Conservation (phyloP, 179 eudicot genomes). For the Carnegiea gigantea region DNA sequence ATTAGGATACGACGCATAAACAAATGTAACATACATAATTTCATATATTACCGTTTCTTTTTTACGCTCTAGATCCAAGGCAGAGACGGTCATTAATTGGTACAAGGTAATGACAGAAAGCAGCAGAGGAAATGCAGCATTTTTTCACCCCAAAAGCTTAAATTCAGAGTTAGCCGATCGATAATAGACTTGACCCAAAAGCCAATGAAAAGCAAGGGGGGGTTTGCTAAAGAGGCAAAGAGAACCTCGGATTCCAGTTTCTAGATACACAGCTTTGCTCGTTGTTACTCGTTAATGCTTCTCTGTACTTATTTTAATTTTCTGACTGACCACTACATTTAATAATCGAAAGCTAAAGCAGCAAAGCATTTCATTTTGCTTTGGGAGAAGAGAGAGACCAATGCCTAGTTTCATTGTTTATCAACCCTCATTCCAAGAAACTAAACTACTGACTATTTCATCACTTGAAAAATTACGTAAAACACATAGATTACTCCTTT, state of each 20-base stretch:
- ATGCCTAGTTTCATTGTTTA: too few relatives aligned
- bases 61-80: too few relatives aligned
- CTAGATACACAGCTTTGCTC: background rate
- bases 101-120: background rate
- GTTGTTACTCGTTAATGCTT: background rate
- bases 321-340: background rate
- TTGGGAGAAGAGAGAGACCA: background rate
- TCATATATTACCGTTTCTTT: too few relatives aligned
- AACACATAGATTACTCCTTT: too few relatives aligned
- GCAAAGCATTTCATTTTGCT: background rate
- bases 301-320: background rate
- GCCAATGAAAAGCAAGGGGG: conserved; percentile 17
- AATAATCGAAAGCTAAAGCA: conserved; percentile 4
- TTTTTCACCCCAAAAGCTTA: too few relatives aligned
- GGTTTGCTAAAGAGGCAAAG: conserved; percentile 27
- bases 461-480: too few relatives aligned
- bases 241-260: conserved; percentile 46
- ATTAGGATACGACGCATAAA: too few relatives aligned
- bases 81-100: background rate
- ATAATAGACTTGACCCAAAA: conserved; percentile 22
- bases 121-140: too few relatives aligned
- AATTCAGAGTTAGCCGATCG: background rate
- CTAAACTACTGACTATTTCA: background rate
- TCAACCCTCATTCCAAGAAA: conserved; percentile 31
- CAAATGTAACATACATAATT: too few relatives aligned